A percentile compares a stretch with the other conserved stretches of the same genome.
phyloP scores from a whole-genome alignment of 2,329 filamentous ascomycete genomes.

The Colletotrichum liaoningense region DNA sequence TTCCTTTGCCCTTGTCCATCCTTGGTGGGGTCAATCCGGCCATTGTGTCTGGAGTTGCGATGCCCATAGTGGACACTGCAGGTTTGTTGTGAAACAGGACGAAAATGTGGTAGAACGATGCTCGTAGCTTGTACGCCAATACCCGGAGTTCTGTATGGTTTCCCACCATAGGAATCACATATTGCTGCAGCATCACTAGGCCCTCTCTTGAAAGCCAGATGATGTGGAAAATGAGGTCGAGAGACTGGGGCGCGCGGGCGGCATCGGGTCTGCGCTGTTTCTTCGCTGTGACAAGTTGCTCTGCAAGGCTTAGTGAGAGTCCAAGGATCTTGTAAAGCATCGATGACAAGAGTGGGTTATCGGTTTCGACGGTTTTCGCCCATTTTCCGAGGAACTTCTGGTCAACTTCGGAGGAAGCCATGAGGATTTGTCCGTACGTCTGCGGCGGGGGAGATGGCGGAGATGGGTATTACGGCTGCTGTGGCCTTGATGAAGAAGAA shows the following conservation, averaged over 20 bases:
- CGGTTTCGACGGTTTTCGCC: conserved; percentile 80
- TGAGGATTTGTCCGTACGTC: conserved; percentile 52
- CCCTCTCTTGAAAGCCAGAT: conserved; percentile 96
- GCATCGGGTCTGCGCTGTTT: conserved; percentile 86
- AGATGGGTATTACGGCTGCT: not conserved
- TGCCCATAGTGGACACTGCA: conserved; percentile 72
- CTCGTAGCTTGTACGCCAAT: conserved; percentile 89
- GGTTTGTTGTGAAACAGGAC: conserved; percentile 96
- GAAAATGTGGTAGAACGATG: conserved; percentile 96
- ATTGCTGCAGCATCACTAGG: conserved; percentile 85
- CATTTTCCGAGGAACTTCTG: conserved; percentile 95
- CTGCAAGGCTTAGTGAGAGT: conserved; percentile 87
- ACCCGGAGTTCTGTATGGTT: conserved; percentile 88
- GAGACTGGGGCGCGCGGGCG: conserved; percentile 80
- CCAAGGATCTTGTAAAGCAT: conserved; percentile 93
- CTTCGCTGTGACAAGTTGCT: conserved; percentile 84
- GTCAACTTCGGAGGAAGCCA: conserved; percentile 97
- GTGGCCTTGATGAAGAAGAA: not conserved
- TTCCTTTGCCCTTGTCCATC: conserved; percentile 61
- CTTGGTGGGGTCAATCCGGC: conserved; percentile 50
- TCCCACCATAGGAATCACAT: conserved; percentile 86
- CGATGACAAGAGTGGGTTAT: conserved; percentile 82
- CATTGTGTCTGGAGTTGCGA: conserved; percentile 60
- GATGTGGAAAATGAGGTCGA: conserved; percentile 88
- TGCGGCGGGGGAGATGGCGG: not conserved